A percentile compares a stretch with the other conserved stretches of the same genome.
phyloP scores from a whole-genome alignment of 257 asterid species.

The Asclepias syriaca region DNA sequence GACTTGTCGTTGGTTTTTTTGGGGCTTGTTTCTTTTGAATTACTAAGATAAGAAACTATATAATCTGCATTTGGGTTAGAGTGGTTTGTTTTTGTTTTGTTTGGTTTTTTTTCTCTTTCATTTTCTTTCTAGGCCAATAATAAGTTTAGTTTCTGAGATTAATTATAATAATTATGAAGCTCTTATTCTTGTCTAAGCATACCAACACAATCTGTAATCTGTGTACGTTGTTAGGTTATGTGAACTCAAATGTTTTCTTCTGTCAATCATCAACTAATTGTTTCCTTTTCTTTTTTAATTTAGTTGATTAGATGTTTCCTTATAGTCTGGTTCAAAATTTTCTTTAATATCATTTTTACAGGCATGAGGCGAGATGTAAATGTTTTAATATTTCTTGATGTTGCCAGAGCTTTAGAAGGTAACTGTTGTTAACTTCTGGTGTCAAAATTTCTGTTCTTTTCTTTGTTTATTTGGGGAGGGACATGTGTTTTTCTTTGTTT shows the following conservation, averaged over 20 bases:
- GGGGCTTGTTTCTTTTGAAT: neutral
- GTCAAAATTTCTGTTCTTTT: neutral
- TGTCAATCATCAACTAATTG: neutral
- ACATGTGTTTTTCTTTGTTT: too few species aligned
- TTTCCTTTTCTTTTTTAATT: neutral
- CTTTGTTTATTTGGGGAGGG: too few species aligned
- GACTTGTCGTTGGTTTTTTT: neutral
- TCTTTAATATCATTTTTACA: constrained; percentile 21
- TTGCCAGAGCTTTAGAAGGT: constrained; percentile 87
- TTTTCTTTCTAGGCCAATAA: neutral
- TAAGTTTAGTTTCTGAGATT: neutral
- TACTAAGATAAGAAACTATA: neutral
- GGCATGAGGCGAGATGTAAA: constrained; percentile 83
- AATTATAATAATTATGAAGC: neutral
- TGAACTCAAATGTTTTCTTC: neutral
- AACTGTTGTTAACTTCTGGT: constrained; percentile 8
- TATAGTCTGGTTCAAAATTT: neutral
- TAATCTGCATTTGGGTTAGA: neutral
- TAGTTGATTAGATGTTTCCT: neutral
- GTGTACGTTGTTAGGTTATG: neutral
- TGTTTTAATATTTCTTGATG: constrained; percentile 65
- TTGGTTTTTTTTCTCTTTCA: neutral
- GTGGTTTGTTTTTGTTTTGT: neutral
- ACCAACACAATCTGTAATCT: neutral
- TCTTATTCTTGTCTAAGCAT: neutral